Percentiles rank a stretch among this genome's conserved stretches.
Conservation (phyloP, 2,329 filamentous ascomycete genomes). For the Beauveria sp. region DNA sequence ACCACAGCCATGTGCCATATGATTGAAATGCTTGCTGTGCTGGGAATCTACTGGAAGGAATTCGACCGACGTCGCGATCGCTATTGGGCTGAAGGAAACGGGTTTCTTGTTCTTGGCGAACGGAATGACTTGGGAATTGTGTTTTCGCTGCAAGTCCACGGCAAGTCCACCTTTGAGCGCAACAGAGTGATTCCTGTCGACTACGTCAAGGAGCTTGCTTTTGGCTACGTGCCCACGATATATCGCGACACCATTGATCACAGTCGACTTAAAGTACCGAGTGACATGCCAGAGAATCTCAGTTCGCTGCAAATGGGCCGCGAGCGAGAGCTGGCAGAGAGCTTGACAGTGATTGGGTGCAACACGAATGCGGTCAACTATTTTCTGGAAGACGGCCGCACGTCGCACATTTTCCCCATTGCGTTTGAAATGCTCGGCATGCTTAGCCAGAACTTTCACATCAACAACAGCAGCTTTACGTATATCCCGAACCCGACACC, state of each 20-base stretch:
- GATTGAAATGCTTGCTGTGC: constrained; percentile 44
- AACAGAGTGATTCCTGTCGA: constrained; percentile 47
- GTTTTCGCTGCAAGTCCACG: constrained; percentile 46
- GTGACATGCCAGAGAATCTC: constrained; percentile 34
- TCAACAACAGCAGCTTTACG: constrained; percentile 41
- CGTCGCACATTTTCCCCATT: constrained; percentile 46
- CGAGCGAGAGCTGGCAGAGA: constrained; percentile 41
- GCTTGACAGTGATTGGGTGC: constrained; percentile 45
- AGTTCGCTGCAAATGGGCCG: constrained; percentile 41
- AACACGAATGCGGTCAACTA: constrained; percentile 42
- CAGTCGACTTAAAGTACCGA: constrained; percentile 29
- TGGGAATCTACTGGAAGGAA: constrained; percentile 52
- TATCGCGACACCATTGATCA: constrained; percentile 34
- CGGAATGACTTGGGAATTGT: constrained; percentile 44
- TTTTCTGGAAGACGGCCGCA: constrained; percentile 30
- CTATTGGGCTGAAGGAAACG: constrained; percentile 49
- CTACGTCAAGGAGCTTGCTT: constrained; percentile 46
- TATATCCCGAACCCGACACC: constrained; percentile 50
- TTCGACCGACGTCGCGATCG: constrained; percentile 44
- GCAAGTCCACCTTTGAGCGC: constrained; percentile 37
- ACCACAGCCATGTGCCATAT: constrained; percentile 49
- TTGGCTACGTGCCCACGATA: constrained; percentile 48
- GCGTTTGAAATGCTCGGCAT: constrained; percentile 53
- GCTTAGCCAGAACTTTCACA: constrained; percentile 43
- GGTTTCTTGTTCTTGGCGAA: constrained; percentile 41